These are phyloP conservation scores for Solanum piurae DNA, from an alignment of 257 asterid species.

Conservation along the genomic window DNA sequence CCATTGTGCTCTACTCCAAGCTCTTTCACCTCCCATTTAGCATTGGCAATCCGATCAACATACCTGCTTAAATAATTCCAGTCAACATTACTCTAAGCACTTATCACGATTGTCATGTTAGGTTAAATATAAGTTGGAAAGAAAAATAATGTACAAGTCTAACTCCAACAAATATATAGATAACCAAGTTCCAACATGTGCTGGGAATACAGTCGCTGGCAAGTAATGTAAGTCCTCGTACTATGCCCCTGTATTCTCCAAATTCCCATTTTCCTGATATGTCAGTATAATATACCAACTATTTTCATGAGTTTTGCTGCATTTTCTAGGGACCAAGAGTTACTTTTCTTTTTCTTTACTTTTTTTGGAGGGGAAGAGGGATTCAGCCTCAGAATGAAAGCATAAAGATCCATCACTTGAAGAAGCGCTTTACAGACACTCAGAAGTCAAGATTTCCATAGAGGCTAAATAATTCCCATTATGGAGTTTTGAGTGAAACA, in stretches of 20 bases:
- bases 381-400: neutral
- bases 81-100: slow-evolving; percentile 2
- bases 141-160: neutral
- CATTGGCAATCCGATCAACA: slow-evolving; percentile 79
- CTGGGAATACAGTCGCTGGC: neutral
- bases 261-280: neutral
- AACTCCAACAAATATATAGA: neutral
- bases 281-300: neutral
- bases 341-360: too few species aligned
- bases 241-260: neutral
- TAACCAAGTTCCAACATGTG: neutral
- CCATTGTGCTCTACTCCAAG: slow-evolving; percentile 98
- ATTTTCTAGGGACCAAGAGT: neutral
- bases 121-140: neutral
- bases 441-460: neutral
- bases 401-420: neutral
- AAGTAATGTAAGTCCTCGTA: neutral
- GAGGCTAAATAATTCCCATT: neutral
- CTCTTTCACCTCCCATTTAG: slow-evolving; percentile 98
- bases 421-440: neutral
- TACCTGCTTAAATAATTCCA: slow-evolving; percentile 55
- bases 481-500: neutral
- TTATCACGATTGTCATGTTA: neutral
- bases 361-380: neutral
- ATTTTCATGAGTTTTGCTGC: neutral